These are phyloP conservation scores for Buddleja alternifolia DNA, from an alignment of 257 asterid genomes.

Conservation along the genomic window DNA sequence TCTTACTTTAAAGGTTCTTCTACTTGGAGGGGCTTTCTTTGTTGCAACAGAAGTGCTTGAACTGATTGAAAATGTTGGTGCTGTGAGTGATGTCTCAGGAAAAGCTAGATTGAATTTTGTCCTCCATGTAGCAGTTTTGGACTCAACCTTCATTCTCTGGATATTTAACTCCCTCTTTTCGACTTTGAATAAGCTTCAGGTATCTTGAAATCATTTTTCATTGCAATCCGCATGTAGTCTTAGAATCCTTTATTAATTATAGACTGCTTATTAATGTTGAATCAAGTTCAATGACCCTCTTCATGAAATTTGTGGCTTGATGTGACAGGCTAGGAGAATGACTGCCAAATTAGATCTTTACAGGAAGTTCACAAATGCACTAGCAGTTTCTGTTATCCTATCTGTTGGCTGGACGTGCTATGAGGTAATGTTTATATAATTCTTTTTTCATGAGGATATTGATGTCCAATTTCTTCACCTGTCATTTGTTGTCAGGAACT, in stretches of 20 bases:
- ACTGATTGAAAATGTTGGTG: constrained; percentile 66
- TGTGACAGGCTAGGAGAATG: constrained; percentile 72
- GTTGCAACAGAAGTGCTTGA: constrained; percentile 66
- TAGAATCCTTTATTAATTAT: too few species aligned
- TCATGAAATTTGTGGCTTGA: constrained; percentile 3
- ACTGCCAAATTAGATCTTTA: constrained; percentile 68
- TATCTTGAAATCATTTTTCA: constrained; percentile 27
- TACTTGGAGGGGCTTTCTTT: constrained; percentile 71
- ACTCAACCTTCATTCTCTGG: constrained; percentile 79
- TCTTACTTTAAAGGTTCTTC: constrained; percentile 64
- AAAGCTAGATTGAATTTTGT: constrained; percentile 61
- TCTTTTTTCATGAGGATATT: too few species aligned
- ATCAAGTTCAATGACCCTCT: neutral
- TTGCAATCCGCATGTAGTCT: too few species aligned
- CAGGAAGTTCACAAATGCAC: constrained; percentile 76
- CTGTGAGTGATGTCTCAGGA: constrained; percentile 71
- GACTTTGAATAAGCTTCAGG: constrained; percentile 77
- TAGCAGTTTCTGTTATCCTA: constrained; percentile 63
- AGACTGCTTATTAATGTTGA: neutral
- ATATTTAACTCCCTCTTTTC: constrained; percentile 64
- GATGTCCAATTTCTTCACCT: too few species aligned
- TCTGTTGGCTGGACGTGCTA: constrained; percentile 83
- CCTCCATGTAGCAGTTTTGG: constrained; percentile 74
- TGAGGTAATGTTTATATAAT: constrained; percentile 47
- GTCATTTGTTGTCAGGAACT: too few species aligned